Evolutionary conservation across 352 stramenopile species (phyloP).

Genomic region (Phytophthora lateralis): DNA sequence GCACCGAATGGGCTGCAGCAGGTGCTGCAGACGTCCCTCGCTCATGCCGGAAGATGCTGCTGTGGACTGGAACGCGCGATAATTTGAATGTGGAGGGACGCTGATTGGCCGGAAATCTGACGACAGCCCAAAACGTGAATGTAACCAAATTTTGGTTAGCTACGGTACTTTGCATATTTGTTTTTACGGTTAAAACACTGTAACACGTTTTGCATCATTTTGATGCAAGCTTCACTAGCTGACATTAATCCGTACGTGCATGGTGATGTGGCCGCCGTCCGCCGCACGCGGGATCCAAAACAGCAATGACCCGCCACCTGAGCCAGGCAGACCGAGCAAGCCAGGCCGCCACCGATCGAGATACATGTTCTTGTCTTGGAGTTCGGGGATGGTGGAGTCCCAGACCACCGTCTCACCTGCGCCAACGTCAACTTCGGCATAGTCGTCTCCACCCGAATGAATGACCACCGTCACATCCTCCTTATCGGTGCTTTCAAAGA

Average conservation of each 20-base stretch:
- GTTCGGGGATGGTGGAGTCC: conserved; percentile 37
- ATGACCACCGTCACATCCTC: conserved; percentile 5
- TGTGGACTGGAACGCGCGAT: too few species aligned
- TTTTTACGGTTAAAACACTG: too few species aligned
- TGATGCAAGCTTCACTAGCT: conserved; percentile 3
- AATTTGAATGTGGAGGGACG: too few species aligned
- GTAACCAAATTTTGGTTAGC: too few species aligned
- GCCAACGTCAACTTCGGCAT: not conserved
- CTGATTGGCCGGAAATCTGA: too few species aligned
- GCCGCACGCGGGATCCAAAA: conserved; percentile 6
- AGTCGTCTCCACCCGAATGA: not conserved
- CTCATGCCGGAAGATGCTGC: conserved; percentile 28
- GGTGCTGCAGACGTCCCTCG: conserved; percentile 77
- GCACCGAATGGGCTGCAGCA: conserved; percentile 87
- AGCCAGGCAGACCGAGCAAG: not conserved
- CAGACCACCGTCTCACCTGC: not conserved
- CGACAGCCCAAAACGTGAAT: too few species aligned
- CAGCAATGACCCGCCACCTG: conserved; percentile 2
- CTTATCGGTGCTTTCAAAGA: conserved; percentile 3
- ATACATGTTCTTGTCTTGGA: conserved; percentile 39
- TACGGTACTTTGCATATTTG: too few species aligned
- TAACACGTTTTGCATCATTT: too few species aligned
- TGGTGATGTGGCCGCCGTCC: conserved; percentile 1
- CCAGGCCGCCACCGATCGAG: conserved; percentile 24
- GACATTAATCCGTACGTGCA: conserved; percentile 14